Conservation (phyloP, 2,329 filamentous ascomycete genomes). For the Ophiostoma tasmaniense region DNA sequence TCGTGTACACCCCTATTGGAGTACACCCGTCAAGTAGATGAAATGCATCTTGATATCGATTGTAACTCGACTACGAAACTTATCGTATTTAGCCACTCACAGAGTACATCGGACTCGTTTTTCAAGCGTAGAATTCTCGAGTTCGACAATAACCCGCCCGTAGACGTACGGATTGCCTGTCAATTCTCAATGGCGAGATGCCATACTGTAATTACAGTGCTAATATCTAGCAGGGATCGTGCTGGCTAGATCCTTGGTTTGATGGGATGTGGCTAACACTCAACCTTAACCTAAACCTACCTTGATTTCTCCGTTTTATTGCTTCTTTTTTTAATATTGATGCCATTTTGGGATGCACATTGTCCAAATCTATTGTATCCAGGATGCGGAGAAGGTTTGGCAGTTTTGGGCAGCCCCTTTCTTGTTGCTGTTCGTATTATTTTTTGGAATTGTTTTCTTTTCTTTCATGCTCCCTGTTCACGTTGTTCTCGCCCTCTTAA, state of each 20-base stretch:
- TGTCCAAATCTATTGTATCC: not conserved
- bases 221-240: not conserved
- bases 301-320: not conserved
- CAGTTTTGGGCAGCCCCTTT: not conserved
- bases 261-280: not conserved
- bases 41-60: not conserved
- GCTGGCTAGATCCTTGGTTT: not conserved
- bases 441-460: not conserved
- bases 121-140: too few species aligned
- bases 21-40: not conserved
- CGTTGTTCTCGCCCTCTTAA: not conserved
- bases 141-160: too few species aligned
- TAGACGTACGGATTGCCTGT: too few species aligned
- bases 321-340: not conserved
- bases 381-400: not conserved
- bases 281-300: not conserved
- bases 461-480: not conserved
- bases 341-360: not conserved
- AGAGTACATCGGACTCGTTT: too few species aligned
- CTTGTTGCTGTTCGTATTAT: not conserved
- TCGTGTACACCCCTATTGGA: not conserved
- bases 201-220: not conserved
- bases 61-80: not conserved
- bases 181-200: too few species aligned
- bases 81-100: too few species aligned